Evolutionary conservation across 1,284 basidiomycete species (phyloP), one percentile per base, ranked within the genome.

Genomic region (Takashimella koratensis): DNA sequence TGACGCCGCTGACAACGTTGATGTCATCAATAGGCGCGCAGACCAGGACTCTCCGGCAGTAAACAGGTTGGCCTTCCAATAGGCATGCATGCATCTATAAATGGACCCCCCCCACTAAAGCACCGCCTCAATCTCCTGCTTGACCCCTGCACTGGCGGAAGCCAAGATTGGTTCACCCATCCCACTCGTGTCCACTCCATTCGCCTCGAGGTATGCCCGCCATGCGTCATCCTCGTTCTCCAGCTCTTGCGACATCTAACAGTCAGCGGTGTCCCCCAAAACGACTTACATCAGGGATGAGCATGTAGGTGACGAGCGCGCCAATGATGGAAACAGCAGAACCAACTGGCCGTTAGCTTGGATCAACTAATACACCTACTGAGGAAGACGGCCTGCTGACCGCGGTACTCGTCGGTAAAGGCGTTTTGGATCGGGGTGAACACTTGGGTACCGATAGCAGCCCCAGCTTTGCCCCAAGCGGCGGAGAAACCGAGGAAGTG

Each of bases 381-480:
- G 39, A 63, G 55, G 49, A 69, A 66, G 39, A 64, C 62, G 1
- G 62, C 67, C 49, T 63, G 63, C 48, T 65, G 62, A 22, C 64
- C 66, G 46, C 60, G 59, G 53, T 64, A 51, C 52, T 58, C 25
- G 47, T 56, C 22, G 46, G 51, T 20, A 30, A 63, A 58, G 11
- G 56, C 52, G 19, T 58, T 52, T 44, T 59, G 61, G 42, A 60
- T 63, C 8, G 59, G 52, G 21, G 52, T 57, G 54, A 64, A 64
- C 6, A 63, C 56, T 46, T 60, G 53, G 84, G 26, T 87, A 27
- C 59, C 63, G 39, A 66, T 59, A 3, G 63, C 60, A 1, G 62
- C 87, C 4, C 87, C 87, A 0, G 83, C 79, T 66, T 88, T 89
- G 3, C 86, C 86, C 11, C 87, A 73, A 0, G 86, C 85, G 6